Base-by-base conservation (phyloP, 2,329 filamentous ascomycete species). In the Nigrospora osmanthi region DNA sequence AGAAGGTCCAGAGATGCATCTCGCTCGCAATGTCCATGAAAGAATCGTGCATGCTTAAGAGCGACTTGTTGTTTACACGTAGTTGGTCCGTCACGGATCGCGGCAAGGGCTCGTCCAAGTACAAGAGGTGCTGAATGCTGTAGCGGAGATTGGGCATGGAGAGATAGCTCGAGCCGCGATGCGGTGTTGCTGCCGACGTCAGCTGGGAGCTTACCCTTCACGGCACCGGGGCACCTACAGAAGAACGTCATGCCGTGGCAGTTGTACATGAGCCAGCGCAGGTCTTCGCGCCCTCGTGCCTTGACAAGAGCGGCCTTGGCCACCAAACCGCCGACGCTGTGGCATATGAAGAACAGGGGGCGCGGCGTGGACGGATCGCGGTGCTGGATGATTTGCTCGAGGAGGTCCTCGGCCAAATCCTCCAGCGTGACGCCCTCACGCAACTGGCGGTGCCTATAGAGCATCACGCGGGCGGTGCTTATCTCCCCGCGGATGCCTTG, bases 161-260 rank as follows among this genome's bases (percentile, higher is more conserved):
- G 50, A 83, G 68, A 54, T 82, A 82, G 37, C 73, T 81, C 0
- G 79, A 82, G 3, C 80, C 80, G 15, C 77, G 76, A 52, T 83
- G 80, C 0, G 80, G 80, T 1, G 78, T 78, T 15, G 70, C 75
- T 78, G 44, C 2, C 40, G 9, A 32, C 14, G 40, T 57, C 46
- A 58, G 49, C 9, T 13, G n/a, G n/a, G 7, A 6, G 19, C 1
- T 13, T 31, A 7, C 4, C 12, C 10, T 15, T 12, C 39, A 36
- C 19, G 28, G 31, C 10, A 3, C 30, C 14, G 17, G 6, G 1
- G n/a, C 15, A 49, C 68, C 63, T 50, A 78, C 77, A 70, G 55
- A 80, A 76, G 50, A 83, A 83, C 0, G 75, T 76, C 39, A 80
- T 71, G 0, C 79, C 79, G 48, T 82, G 77, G 45, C 77, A 82